Evolutionary conservation across 2,329 filamentous ascomycete genomes (phyloP), one percentile per base, ranked within the genome.

Genomic region (Sporothrix protearum): DNA sequence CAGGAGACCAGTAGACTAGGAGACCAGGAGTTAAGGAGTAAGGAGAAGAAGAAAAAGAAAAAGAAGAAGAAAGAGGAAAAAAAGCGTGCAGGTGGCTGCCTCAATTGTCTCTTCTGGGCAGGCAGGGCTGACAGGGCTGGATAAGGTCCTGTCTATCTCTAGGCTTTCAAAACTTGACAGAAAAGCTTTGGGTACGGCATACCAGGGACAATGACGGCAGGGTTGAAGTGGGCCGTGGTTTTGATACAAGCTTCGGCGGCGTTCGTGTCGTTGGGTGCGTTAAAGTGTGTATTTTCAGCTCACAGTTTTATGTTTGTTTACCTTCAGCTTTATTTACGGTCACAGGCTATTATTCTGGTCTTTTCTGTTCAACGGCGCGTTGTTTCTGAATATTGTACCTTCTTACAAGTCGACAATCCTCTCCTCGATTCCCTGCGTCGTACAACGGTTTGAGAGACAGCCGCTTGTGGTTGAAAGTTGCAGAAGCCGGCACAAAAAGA

Each of bases 361-460:
- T 42, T 12, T 42, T 42, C n/a, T n/a, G n/a, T n/a, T n/a, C n/a
- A n/a, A n/a, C n/a, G n/a, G n/a, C n/a, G 39, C 10, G 39, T 8
- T 42, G 39, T 42, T 10, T 42, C 10, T 14, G 6, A 12, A 42
- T 14, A 2, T 14, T 10, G 2, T 8, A 2, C 6, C 10, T 10
- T 42, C 12, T 42, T 42, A 42, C 39, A 10, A 8, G 5, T 7
- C 10, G 10, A 8, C 10, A 10, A 8, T 10, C 2, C 10, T 14
- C 14, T 25, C 57, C n/a, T n/a, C 33, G 39, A 42, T 63, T 63
- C 33, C 59, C 59, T 64, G 36, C 59, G 36, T 64, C n/a, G 59
- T 63, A 59, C 22, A 45, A 28, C 30, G 22, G 59, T 64, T 45
- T 64, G 36, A 64, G 6, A 64, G 7, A 16, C 25, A 6, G 22